phyloP scores from a whole-genome alignment of 768 basidiomycete species.

The Podaxis mareebaensis region DNA sequence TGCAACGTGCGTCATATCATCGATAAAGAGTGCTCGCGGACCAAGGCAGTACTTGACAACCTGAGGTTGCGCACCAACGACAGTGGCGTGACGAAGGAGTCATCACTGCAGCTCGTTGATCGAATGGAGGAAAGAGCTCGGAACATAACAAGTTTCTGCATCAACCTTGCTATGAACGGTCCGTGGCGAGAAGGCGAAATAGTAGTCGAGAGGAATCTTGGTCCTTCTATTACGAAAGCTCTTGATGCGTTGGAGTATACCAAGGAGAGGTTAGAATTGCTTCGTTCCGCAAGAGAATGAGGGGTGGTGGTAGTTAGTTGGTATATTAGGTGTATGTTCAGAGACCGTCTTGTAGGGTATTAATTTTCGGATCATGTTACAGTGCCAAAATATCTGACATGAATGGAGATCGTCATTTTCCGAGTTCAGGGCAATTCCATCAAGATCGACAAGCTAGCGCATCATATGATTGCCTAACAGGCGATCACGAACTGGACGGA shows the following conservation, averaged over 20 bases:
- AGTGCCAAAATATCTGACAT: too few relatives aligned
- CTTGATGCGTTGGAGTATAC: not conserved
- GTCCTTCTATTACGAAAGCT: not conserved
- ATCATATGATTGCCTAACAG: too few relatives aligned
- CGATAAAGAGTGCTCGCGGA: not conserved
- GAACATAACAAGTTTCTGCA: not conserved
- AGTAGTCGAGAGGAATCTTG: not conserved
- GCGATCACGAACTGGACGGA: too few relatives aligned
- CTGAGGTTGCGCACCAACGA: not conserved
- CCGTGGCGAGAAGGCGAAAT: not conserved
- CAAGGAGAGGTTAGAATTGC: not conserved
- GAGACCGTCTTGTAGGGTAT: too few relatives aligned
- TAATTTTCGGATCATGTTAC: too few relatives aligned
- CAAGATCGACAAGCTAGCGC: too few relatives aligned
- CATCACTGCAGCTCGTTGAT: not conserved
- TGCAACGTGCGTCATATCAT: not conserved
- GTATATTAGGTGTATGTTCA: too few relatives aligned
- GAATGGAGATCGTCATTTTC: too few relatives aligned
- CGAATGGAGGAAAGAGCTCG: not conserved
- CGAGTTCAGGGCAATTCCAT: too few relatives aligned
- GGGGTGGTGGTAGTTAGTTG: too few relatives aligned
- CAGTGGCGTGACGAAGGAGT: not conserved
- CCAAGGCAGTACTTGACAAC: not conserved
- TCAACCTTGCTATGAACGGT: not conserved
- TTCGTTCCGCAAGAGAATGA: not conserved